These are phyloP conservation scores for Coelastrella sp. DNA, from an alignment of 139 green algal species.

Conservation along the genomic window DNA sequence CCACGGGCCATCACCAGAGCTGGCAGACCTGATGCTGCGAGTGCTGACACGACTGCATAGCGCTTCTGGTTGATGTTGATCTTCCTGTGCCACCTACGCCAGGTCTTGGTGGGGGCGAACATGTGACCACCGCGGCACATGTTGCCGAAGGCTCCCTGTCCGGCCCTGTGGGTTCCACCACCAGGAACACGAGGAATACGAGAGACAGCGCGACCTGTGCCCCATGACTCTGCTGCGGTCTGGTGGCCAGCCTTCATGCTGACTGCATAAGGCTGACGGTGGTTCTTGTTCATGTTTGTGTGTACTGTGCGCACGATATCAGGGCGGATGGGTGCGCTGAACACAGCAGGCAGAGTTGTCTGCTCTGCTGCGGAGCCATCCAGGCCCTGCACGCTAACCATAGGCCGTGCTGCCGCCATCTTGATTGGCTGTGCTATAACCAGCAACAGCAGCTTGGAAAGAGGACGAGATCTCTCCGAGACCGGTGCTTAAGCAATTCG, in stretches of 20 bases:
- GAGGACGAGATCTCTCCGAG: background rate
- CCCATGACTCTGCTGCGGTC: slow-evolving; percentile 99
- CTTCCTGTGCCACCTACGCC: slow-evolving; percentile 98
- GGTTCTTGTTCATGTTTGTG: slow-evolving; percentile 98
- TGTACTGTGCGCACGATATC: slow-evolving; percentile 95
- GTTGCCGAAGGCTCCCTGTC: slow-evolving; percentile 99
- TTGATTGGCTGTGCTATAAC: slow-evolving; percentile 19
- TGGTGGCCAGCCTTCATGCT: slow-evolving; percentile 94
- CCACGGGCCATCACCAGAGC: slow-evolving; percentile 97
- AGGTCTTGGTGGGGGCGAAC: slow-evolving; percentile 98
- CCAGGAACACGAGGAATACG: slow-evolving; percentile 99
- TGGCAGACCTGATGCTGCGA: slow-evolving; percentile 96
- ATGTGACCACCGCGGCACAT: slow-evolving; percentile 99
- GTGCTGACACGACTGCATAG: slow-evolving; percentile 94
- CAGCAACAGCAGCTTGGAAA: slow-evolving; percentile 7
- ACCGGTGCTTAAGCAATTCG: background rate
- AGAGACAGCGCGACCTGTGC: slow-evolving; percentile 98
- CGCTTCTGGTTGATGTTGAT: slow-evolving; percentile 99
- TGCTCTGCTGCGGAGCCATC: slow-evolving; percentile 79
- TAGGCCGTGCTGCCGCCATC: slow-evolving; percentile 84
- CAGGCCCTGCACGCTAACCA: slow-evolving; percentile 89
- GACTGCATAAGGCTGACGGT: slow-evolving; percentile 97
- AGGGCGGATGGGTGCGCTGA: slow-evolving; percentile 57
- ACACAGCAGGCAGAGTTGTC: slow-evolving; percentile 79
- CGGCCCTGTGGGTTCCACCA: slow-evolving; percentile 96